A percentile compares a stretch with the other conserved stretches of the same genome.
Conservation (phyloP, 352 stramenopile genomes). For the Phytophthora lateralis region DNA sequence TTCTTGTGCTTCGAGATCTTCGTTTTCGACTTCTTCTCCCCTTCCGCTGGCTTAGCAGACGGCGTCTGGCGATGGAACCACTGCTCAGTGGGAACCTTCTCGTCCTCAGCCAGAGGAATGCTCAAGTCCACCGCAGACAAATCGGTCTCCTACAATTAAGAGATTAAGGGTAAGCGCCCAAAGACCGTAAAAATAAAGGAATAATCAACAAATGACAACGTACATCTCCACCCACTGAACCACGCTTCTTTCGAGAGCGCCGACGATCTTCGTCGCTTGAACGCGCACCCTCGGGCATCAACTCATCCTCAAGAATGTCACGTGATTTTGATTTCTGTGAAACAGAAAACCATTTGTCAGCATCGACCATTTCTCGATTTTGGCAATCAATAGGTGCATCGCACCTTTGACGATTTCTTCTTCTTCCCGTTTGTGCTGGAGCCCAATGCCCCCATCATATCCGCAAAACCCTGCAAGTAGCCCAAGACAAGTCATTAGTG, state of each 20-base stretch:
- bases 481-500: conserved; percentile 14
- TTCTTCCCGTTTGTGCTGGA: conserved; percentile 64
- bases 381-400: not conserved
- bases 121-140: conserved; percentile 80
- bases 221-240: conserved; percentile 44
- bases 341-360: conserved; percentile 1
- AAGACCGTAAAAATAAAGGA: not conserved
- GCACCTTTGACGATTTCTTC: conserved; percentile 69
- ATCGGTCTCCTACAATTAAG: conserved; percentile 55
- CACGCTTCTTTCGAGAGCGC: conserved; percentile 56
- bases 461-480: conserved; percentile 59
- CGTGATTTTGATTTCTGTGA: conserved; percentile 52
- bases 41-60: conserved; percentile 35
- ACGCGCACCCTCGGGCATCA: conserved; percentile 78
- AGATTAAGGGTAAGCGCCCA: not conserved
- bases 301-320: conserved; percentile 68
- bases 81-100: conserved; percentile 80
- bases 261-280: conserved; percentile 75
- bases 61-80: conserved; percentile 74
- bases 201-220: conserved; percentile 4
- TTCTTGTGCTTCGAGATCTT: conserved; percentile 58
- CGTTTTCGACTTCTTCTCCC: conserved; percentile 77
- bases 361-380: not conserved
- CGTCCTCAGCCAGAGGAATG: conserved; percentile 73
- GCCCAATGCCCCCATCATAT: conserved; percentile 83